phyloP scores from a whole-genome alignment of 768 basidiomycete species.

The Lentinula raphanica region DNA sequence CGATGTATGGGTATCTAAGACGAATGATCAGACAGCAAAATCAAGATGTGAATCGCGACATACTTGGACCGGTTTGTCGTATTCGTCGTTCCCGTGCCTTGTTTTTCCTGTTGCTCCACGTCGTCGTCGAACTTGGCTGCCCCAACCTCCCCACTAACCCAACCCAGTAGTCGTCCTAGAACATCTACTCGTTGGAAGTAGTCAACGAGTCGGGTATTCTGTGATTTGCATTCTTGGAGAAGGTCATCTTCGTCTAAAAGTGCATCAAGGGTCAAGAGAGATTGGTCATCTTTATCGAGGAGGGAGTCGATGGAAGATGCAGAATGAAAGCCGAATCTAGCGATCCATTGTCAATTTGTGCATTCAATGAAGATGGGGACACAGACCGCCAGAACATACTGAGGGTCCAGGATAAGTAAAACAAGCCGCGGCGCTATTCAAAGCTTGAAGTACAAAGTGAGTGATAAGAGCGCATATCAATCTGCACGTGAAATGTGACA shows the following conservation, averaged over 20 bases:
- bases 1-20: conserved; percentile 82
- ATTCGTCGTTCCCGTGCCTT: background rate
- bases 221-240: conserved; percentile 90
- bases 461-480: background rate
- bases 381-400: conserved; percentile 7
- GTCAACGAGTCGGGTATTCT: conserved; percentile 85
- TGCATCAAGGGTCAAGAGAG: conserved; percentile 57
- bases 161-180: conserved; percentile 72
- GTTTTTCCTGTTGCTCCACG: conserved; percentile 41
- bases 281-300: conserved; percentile 84
- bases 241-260: conserved; percentile 93
- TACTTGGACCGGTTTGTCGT: conserved; percentile 58
- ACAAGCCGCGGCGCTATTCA: background rate
- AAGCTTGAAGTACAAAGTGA: background rate
- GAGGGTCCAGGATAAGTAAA: background rate
- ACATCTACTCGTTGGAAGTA: conserved; percentile 83
- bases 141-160: conserved; percentile 76
- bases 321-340: conserved; percentile 88
- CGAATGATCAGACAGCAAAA: conserved; percentile 9
- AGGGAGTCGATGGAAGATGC: conserved; percentile 85
- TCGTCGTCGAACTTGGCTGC: conserved; percentile 46
- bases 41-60: conserved; percentile 24
- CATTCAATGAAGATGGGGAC: background rate
- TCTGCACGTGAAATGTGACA: background rate
- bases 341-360: conserved; percentile 5